A percentile compares a stretch with the other conserved stretches of the same genome.
Evolutionary conservation across 1,284 basidiomycete genomes (phyloP).

Genomic region (Sporisorium scitamineum): DNA sequence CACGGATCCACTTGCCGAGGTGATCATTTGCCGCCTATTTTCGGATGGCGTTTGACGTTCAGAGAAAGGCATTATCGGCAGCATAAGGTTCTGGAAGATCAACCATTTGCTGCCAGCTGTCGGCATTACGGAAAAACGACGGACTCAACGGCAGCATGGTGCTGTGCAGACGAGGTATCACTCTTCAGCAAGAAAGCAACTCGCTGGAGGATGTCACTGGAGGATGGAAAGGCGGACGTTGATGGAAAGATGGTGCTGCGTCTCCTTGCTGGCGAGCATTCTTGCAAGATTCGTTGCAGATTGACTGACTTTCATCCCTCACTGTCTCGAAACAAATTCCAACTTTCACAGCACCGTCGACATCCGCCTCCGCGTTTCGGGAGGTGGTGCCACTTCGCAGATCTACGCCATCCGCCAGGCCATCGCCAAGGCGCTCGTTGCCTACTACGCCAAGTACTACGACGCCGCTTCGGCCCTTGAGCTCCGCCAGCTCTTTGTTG

Average conservation of each 20-base stretch:
- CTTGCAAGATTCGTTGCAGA: neutral
- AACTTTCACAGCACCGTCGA: constrained; percentile 74
- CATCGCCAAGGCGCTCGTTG: constrained; percentile 96
- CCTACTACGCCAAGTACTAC: constrained; percentile 97
- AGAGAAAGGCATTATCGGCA: neutral
- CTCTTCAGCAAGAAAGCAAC: neutral
- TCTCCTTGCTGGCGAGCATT: neutral
- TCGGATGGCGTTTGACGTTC: neutral
- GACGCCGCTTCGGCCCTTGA: constrained; percentile 88
- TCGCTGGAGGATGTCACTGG: neutral
- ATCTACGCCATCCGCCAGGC: constrained; percentile 99
- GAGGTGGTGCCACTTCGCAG: constrained; percentile 99
- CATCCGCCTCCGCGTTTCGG: constrained; percentile 97
- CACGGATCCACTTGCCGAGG: neutral
- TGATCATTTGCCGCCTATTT: neutral
- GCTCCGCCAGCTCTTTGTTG: constrained; percentile 67
- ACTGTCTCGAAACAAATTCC: neutral
- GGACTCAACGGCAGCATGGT: neutral
- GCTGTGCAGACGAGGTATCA: neutral
- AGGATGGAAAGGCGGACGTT: neutral
- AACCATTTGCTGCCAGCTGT: neutral
- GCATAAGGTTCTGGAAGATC: neutral
- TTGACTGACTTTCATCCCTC: constrained; percentile 10
- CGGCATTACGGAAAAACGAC: neutral
- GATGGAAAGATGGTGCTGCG: neutral